These are phyloP conservation scores for Rheum nobile DNA, from an alignment of 148 eudicot species.

Conservation along the genomic window DNA sequence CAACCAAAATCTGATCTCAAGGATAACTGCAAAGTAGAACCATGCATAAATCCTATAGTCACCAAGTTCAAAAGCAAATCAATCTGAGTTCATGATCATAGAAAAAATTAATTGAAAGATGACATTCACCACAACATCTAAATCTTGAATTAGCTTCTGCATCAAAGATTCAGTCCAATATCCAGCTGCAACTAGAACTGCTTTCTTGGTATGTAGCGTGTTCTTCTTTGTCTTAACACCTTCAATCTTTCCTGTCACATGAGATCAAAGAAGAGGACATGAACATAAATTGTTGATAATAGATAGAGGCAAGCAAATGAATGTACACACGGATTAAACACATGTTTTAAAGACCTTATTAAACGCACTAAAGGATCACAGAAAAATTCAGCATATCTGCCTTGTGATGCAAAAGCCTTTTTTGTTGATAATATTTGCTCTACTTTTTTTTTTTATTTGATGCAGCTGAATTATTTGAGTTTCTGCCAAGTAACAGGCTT, in stretches of 20 bases:
- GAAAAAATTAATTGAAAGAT: too few relatives aligned
- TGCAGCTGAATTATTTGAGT: conserved; percentile 29
- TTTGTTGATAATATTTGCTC: conserved; percentile 50
- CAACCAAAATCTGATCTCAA: too few relatives aligned
- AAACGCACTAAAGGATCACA: conserved; percentile 59
- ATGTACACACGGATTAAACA: background rate
- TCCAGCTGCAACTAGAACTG: conserved; percentile 70
- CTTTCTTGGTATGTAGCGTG: conserved; percentile 46
- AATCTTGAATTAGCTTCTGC: conserved; percentile 38
- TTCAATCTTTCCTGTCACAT: conserved; percentile 39
- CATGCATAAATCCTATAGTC: background rate
- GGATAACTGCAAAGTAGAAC: too few relatives aligned
- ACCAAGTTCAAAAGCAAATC: conserved; percentile 16
- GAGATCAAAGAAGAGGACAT: conserved; percentile 29
- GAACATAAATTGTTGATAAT: background rate
- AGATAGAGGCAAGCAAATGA: background rate
- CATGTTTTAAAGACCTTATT: conserved; percentile 38
- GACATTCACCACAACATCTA: conserved; percentile 34
- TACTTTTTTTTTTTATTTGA: conserved; percentile 44
- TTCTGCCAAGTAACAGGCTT: conserved; percentile 80
- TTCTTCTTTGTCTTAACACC: conserved; percentile 61
- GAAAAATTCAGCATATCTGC: conserved; percentile 77
- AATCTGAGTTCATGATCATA: background rate
- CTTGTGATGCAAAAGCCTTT: conserved; percentile 46
- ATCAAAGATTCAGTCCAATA: conserved; percentile 84